phyloP scores from a whole-genome alignment of 305 asterid genomes.

The Ilex paraguariensis region DNA sequence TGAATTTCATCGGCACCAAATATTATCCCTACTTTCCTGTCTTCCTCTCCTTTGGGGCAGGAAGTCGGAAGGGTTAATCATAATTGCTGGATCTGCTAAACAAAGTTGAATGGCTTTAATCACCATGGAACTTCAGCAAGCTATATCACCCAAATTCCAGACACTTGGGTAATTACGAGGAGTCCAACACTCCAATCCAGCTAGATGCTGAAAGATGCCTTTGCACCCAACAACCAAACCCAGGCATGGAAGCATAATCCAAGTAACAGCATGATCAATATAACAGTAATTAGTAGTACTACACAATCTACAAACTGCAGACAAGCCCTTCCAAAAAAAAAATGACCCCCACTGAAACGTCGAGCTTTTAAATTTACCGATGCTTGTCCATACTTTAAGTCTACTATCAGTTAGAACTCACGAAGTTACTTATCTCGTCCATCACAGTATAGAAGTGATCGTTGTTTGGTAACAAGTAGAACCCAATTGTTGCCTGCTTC shows the following conservation, averaged over 20 bases:
- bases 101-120: neutral
- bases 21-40: neutral
- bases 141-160: neutral
- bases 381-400: too few relatives aligned
- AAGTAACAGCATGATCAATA: too few relatives aligned
- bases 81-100: conserved; percentile 9
- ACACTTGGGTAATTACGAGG: too few relatives aligned
- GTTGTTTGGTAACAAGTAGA: conserved; percentile 28
- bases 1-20: conserved; percentile 5
- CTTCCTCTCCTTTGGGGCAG: conserved; percentile 9
- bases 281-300: too few relatives aligned
- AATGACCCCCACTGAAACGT: too few relatives aligned
- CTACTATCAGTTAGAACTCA: conserved; percentile 6
- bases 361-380: too few relatives aligned
- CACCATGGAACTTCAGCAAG: neutral
- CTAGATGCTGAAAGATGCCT: too few relatives aligned
- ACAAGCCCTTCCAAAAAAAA: too few relatives aligned
- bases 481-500: conserved; percentile 27
- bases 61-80: conserved; percentile 5
- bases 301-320: too few relatives aligned
- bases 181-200: too few relatives aligned
- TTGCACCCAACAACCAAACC: too few relatives aligned
- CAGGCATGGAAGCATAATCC: too few relatives aligned
- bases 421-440: conserved; percentile 22
- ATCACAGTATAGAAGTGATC: conserved; percentile 24